A percentile compares a stretch with the other conserved stretches of the same genome.
These are phyloP conservation scores for Przewalskia tangutica DNA, from an alignment of 257 asterid species.

Conservation along the genomic window DNA sequence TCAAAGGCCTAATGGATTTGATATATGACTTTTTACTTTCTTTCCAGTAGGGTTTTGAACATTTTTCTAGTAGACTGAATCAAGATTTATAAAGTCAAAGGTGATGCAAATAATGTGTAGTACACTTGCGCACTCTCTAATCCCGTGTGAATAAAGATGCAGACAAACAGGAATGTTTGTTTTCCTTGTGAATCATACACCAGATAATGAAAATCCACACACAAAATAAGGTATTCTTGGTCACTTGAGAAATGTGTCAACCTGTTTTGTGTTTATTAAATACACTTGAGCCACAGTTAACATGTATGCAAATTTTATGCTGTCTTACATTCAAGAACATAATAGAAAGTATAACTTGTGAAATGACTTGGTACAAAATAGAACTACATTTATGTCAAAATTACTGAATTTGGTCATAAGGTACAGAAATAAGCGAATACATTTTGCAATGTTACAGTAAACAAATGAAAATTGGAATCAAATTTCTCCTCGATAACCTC, in stretches of 20 bases:
- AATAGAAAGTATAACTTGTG: background rate
- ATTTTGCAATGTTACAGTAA: slow-evolving; percentile 9
- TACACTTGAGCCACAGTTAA: background rate
- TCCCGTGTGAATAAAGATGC: background rate
- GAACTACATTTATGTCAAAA: background rate
- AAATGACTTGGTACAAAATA: background rate
- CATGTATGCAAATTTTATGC: background rate
- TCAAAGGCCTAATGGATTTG: background rate
- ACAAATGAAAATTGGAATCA: slow-evolving; percentile 15
- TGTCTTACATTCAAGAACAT: background rate
- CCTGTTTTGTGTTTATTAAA: background rate
- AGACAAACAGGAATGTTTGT: background rate
- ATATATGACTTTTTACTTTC: background rate
- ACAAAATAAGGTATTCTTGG: background rate
- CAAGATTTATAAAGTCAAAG: background rate
- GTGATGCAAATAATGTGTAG: background rate
- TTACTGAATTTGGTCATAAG: background rate
- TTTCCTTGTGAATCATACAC: background rate
- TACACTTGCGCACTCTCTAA: background rate
- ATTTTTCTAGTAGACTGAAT: background rate
- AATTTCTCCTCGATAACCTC: slow-evolving; percentile 82
- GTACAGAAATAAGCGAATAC: background rate
- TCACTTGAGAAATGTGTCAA: background rate
- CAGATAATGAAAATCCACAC: background rate
- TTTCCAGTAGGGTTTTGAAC: background rate